Evolutionary conservation across 768 basidiomycete genomes (phyloP).

Genomic region (Sarcodon aspratus): DNA sequence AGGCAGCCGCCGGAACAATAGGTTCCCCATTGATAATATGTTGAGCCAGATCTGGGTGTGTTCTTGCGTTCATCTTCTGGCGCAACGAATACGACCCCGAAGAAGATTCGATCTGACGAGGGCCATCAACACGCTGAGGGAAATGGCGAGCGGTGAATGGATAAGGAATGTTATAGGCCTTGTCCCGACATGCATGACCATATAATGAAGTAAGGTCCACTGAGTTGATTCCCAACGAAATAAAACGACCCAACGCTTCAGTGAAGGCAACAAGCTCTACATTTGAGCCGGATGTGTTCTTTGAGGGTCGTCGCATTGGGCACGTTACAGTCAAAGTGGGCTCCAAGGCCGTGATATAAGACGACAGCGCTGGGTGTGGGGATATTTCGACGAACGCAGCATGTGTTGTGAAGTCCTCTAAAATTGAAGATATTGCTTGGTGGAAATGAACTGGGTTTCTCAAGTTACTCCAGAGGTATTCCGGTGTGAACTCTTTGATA

Average conservation of each 20-base stretch:
- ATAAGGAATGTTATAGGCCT: constrained; percentile 9
- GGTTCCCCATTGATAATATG: constrained; percentile 33
- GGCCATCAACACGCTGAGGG: constrained; percentile 9
- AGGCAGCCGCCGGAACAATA: constrained; percentile 36
- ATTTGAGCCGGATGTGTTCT: constrained; percentile 6
- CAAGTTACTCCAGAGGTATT: constrained; percentile 31
- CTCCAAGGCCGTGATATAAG: constrained; percentile 18
- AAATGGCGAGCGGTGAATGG: constrained; percentile 21
- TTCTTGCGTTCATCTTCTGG: constrained; percentile 21
- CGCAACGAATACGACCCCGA: constrained; percentile 10
- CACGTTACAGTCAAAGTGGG: constrained; percentile 11
- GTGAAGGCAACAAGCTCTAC: constrained; percentile 18
- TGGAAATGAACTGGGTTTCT: constrained; percentile 27
- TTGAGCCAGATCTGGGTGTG: constrained; percentile 29
- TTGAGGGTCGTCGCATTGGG: constrained; percentile 16
- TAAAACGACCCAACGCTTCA: constrained; percentile 17
- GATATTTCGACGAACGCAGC: constrained; percentile 26
- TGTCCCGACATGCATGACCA: background rate
- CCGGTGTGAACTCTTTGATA: constrained; percentile 14
- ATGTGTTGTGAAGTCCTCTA: constrained; percentile 5
- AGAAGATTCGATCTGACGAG: background rate
- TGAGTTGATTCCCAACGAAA: constrained; percentile 16
- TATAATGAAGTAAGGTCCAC: constrained; percentile 22
- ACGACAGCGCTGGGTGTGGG: constrained; percentile 27
- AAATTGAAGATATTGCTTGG: constrained; percentile 16